These are phyloP conservation scores for Cornus suecica DNA, from an alignment of 148 eudicot genomes.

Conservation along the genomic window DNA sequence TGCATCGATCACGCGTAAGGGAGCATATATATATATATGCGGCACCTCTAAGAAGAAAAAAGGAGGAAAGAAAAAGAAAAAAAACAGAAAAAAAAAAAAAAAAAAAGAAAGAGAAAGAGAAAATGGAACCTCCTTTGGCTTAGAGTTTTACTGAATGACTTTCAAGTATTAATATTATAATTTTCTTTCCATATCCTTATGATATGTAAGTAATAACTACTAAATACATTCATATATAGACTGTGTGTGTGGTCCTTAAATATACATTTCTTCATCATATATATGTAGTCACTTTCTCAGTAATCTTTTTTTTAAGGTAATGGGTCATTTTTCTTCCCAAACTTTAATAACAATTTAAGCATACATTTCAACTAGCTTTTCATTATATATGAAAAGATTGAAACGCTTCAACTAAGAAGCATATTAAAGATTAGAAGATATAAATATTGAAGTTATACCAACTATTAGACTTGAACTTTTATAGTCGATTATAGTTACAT, in stretches of 20 bases:
- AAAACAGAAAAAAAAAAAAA: not conserved
- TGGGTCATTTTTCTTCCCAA: not conserved
- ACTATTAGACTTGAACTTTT: too few relatives aligned
- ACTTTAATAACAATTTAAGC: not conserved
- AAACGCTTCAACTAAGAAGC: too few relatives aligned
- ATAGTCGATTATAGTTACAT: too few relatives aligned
- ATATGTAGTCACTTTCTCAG: conserved; percentile 17
- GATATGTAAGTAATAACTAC: not conserved
- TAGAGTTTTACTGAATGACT: not conserved
- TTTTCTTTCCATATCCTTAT: not conserved
- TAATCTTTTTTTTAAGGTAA: conserved; percentile 16
- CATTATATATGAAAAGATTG: too few relatives aligned
- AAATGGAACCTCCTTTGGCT: not conserved
- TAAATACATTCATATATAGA: too few relatives aligned
- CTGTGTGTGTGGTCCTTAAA: too few relatives aligned
- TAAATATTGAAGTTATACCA: too few relatives aligned
- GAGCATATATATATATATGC: not conserved
- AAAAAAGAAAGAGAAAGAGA: not conserved
- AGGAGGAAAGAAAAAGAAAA: not conserved
- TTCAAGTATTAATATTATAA: not conserved
- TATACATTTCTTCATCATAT: conserved; percentile 26
- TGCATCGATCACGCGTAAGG: not conserved
- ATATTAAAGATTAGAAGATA: too few relatives aligned
- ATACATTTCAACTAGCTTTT: too few relatives aligned
- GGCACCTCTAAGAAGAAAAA: not conserved